Conservation (phyloP, 768 basidiomycete species). For the Postia placenta region DNA sequence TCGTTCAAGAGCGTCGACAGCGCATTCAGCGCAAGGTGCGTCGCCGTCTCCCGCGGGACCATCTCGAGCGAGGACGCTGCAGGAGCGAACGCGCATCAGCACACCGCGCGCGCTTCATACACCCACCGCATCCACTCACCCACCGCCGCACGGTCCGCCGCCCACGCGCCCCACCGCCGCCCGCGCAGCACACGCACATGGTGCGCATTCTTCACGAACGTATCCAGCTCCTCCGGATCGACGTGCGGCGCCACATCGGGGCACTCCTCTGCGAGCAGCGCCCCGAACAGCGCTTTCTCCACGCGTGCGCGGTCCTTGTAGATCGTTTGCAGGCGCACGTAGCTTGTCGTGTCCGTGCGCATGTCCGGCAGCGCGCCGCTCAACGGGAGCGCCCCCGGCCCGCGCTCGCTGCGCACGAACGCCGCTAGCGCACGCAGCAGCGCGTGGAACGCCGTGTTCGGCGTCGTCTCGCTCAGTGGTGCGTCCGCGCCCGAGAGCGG, state of each 20-base stretch:
- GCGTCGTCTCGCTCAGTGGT: slow-evolving; percentile 35
- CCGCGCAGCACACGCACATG: slow-evolving; percentile 63
- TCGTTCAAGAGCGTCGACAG: slow-evolving; percentile 29
- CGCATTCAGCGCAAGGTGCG: slow-evolving; percentile 72
- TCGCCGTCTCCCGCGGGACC: slow-evolving; percentile 51
- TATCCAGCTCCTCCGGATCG: slow-evolving; percentile 51
- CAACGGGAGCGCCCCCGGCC: slow-evolving; percentile 62
- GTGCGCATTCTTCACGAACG: slow-evolving; percentile 79
- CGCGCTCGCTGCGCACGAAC: slow-evolving; percentile 49
- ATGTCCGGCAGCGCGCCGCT: slow-evolving; percentile 89
- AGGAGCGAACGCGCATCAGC: background rate
- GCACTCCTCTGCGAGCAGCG: slow-evolving; percentile 35
- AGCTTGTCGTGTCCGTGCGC: slow-evolving; percentile 82
- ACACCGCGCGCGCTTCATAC: background rate
- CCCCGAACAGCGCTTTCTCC: slow-evolving; percentile 43
- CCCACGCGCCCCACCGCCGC: slow-evolving; percentile 51
- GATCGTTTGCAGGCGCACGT: slow-evolving; percentile 79
- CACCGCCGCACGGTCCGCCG: slow-evolving; percentile 41
- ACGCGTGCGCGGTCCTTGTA: slow-evolving; percentile 74
- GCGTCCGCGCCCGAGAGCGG: slow-evolving; percentile 33
- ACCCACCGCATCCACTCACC: slow-evolving; percentile 34
- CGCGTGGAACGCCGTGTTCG: slow-evolving; percentile 57
- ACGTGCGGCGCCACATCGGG: slow-evolving; percentile 40
- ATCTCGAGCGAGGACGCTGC: slow-evolving; percentile 11
- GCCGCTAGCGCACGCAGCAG: slow-evolving; percentile 68